Evolutionary conservation across 169 alveolate species (phyloP), one percentile per base, ranked within the genome.

Genomic region (Besnoitia besnoiti): DNA sequence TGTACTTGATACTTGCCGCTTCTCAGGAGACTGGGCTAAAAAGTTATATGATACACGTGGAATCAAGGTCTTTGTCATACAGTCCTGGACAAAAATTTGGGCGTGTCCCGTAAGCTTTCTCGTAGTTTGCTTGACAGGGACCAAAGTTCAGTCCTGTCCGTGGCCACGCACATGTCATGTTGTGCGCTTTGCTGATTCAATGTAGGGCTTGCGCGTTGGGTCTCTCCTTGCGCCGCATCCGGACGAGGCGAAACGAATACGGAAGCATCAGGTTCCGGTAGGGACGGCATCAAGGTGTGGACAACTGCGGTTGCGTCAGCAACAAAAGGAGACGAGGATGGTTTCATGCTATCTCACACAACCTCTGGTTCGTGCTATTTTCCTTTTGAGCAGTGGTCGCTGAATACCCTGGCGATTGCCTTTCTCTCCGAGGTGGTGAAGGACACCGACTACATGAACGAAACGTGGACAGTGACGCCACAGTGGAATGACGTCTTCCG

Each of bases 11-110:
- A 21, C 16, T n/a, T 77, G 37, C n/a, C 40, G 16, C 47, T 51
- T 82, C 47, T 27, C 73, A 90, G 93, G 35, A 44, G 75, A 61
- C 33, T 90, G 89, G 89, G 49, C 40, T 39, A 35, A 33, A 10
- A 19, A 77, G n/a, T 19, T 90, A 35, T 61, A 76, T 67, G 46
- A n/a, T 5, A 16, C 49, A 49, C 59, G 76, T 40, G 91, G 91
- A 19, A 40, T 46, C 44, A 10, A 37, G 27, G 61, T 91, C 1
- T 91, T 85, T 35, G 94, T 91, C 2, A 85, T 91, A n/a, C 94
- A 91, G n/a, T 85, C 93, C 42, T 91, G 94, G 94, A 91, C 94
- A 19, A 91, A 91, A 35, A 84, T 91, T 4, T 91, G 94, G 94
- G 76, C 94, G 37, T 91, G 94, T 44, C 94, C 94, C 33, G 87